Evolutionary conservation across 2,329 filamentous ascomycete species (phyloP).

Genomic region (Claviceps arundinis): DNA sequence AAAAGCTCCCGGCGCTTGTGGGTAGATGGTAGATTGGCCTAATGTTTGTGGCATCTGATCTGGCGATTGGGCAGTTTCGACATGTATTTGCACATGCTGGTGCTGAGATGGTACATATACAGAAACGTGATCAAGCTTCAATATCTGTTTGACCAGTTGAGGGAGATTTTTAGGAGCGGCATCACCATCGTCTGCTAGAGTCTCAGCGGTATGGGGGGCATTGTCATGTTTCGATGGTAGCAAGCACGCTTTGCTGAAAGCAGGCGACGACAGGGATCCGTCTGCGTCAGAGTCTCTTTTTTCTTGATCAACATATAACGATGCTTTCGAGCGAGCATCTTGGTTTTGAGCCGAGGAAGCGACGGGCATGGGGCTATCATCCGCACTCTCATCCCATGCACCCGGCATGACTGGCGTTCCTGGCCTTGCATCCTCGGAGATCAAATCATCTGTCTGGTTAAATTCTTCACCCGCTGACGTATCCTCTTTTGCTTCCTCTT

Average conservation of each 20-base stretch:
- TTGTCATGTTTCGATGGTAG: not conserved
- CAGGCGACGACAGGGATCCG: conserved; percentile 16
- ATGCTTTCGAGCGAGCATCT: not conserved
- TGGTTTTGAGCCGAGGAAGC: not conserved
- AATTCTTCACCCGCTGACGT: not conserved
- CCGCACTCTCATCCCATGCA: conserved; percentile 28
- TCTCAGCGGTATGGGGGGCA: not conserved
- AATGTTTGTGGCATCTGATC: conserved; percentile 19
- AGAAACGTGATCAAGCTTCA: conserved; percentile 36
- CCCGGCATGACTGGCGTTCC: conserved; percentile 32
- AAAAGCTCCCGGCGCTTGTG: conserved; percentile 48
- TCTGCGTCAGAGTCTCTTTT: conserved; percentile 8
- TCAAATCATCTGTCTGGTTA: not conserved
- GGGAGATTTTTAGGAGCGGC: conserved; percentile 39
- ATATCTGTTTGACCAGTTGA: conserved; percentile 41
- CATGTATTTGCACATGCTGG: conserved; percentile 26
- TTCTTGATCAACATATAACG: not conserved
- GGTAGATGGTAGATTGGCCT: conserved; percentile 25
- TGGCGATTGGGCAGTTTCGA: conserved; percentile 15
- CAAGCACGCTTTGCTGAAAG: conserved; percentile 14
- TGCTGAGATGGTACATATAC: conserved; percentile 40
- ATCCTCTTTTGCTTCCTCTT: not conserved
- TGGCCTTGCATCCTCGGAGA: not conserved
- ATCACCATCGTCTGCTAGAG: conserved; percentile 10
- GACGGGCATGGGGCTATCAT: not conserved